Evolutionary conservation across 2,329 filamentous ascomycete species (phyloP), one percentile per base, ranked within the genome.

Genomic region (Verruconis gallopava): DNA sequence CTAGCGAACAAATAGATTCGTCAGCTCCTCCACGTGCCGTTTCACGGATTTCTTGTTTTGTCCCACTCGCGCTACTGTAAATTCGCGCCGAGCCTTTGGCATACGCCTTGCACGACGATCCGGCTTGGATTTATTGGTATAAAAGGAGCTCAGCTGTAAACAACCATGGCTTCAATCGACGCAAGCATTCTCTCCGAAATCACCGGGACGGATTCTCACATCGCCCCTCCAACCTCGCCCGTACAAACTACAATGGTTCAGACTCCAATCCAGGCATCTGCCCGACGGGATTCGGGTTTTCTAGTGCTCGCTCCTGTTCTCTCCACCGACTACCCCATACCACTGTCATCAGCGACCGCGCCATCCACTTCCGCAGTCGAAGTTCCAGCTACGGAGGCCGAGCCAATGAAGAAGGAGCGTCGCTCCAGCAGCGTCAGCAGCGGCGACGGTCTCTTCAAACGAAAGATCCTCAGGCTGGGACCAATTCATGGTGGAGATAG

Each of bases 401-500:
- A 20, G 2, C n/a, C 22, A 17, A 36, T 44, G 33, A 21, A 38
- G 15, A 46, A 45, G 30, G 38, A 42, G n/a, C 67, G 72, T 55
- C 72, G 74, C 56, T 71, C 67, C 48, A 73, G 71, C 44, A 65
- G 58, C 52, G 54, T 51, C 43, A 48, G 50, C 28, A 40, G 5
- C 43, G 18, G 39, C 3, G 51, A 51, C 47, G 56, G 63, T 46
- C 60, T 63, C 50, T 40, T 44, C 22, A 21, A 37, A 6, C 40
- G 17, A 11, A 66, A 68, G 45, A 72, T 79, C 57, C 68, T 80
- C 50, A 78, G 77, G 65, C 72, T 80, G 44, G 72, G 72, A 18
- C 75, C 75, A 22, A 74, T 79, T 45, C 73, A 78, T 67, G 77
- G 67, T 59, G 75, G 75, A 49, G 73, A 66, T 47, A 71, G 70